Base-by-base conservation (phyloP, 257 asterid genomes). In the Nicotiana tabacum region DNA sequence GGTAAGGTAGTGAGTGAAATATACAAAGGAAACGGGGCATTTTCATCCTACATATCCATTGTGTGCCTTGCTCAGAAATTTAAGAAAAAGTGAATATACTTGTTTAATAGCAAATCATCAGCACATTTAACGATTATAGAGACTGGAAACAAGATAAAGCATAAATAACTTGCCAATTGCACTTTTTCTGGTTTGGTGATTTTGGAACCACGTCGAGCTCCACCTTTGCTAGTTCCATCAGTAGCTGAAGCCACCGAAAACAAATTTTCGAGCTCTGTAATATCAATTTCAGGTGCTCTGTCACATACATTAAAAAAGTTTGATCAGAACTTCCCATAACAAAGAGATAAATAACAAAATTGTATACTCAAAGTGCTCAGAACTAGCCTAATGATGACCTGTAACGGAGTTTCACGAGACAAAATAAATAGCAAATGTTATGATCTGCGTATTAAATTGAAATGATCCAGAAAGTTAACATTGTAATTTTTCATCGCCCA, bases 261-360 rank as follows among this genome's bases (percentile, higher is more conserved):
- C 83, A 94, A 94, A 92, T 94, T 96, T 90, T 94, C 97, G 84
- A 96, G 98, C 94, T 96, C 99, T 78, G 92, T 86, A 83, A 96
- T 92, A 87, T 95, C 99, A 86, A 95, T 95, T 89, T 92, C 98
- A 86, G 99, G 99, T 67, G 98, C 95, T 93, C 99, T 95, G 78
- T 56, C 66, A 85, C 77, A 70, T 80, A 60, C 66, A 46, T n/a
- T 56, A 21, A 64, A 24, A 17, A 68, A 12, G 16, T 82, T 51
- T 66, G 68, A 84, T 88, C 85, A 91, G 89, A 87, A 82, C 67
- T 78, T 78, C 67, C 83, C 69, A 32, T n/a, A 39, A 61, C 76
- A 80, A 69, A 80, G 7, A 55, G 46, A 55, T 51, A 46, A 62
- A 12, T 32, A 74, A 74, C 62, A 74, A 48, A 74, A 15, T 72